These are phyloP conservation scores for Gossypium australe DNA, from an alignment of 345 rosid genomes.

Conservation along the genomic window DNA sequence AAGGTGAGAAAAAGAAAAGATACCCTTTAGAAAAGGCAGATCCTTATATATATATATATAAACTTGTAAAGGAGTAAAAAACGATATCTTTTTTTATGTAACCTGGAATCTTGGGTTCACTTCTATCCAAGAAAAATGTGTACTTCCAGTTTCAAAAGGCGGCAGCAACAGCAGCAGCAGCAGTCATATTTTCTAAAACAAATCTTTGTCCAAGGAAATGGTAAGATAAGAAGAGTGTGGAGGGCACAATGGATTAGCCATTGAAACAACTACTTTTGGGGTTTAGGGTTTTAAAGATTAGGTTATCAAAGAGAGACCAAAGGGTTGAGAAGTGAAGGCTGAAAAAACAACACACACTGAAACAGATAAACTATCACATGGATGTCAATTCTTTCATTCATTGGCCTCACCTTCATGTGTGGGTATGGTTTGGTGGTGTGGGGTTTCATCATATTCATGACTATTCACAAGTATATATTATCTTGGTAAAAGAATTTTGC, in stretches of 20 bases:
- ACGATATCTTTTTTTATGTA: not conserved
- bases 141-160: not conserved
- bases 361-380: not conserved
- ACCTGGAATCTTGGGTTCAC: conserved; percentile 5
- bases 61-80: not conserved
- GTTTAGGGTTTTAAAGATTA: not conserved
- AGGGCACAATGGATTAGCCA: not conserved
- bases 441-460: not conserved
- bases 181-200: not conserved
- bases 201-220: not conserved
- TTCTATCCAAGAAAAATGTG: not conserved
- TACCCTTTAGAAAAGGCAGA: not conserved
- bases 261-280: not conserved
- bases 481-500: too few relatives aligned
- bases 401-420: too few relatives aligned
- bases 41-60: not conserved
- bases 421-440: too few relatives aligned
- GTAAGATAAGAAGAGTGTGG: not conserved
- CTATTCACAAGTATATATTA: not conserved
- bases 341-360: not conserved
- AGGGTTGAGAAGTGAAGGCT: not conserved
- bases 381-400: not conserved
- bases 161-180: not conserved
- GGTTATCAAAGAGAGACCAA: not conserved
- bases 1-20: not conserved